Base-by-base conservation (phyloP, 2,329 filamentous ascomycete species). In the Fusarium pseudocircinatum region DNA sequence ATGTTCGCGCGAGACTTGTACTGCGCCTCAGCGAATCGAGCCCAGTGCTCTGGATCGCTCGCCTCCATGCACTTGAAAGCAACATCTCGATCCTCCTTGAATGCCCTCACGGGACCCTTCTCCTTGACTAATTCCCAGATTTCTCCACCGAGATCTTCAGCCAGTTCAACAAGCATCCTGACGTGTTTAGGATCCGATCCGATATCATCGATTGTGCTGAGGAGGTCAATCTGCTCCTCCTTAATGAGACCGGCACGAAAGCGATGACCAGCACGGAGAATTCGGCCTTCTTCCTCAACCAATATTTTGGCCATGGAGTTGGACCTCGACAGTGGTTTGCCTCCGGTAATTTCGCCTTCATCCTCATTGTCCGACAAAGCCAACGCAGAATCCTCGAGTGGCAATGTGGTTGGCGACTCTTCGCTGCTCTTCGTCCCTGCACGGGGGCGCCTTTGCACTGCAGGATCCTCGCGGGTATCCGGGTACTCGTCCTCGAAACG, bases 401-500 rank as follows among this genome's bases (percentile, higher is more conserved):
- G 74, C 8, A 75, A n/a, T 70, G 74, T 26, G 16, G 73, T 71
- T 2, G 74, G 76, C 12, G 77, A 47, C 44, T 78, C 77, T 26
- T 74, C 76, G 24, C 50, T 52, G 43, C 72, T 56, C 54, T 74
- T 74, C 32, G 49, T 60, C 34, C 52, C 65, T 53, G 54, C 68
- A 37, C 56, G 76, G 22, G 53, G 63, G 24, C 63, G 69, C 26
- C 50, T 67, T 46, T 63, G 68, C 14, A 57, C 67, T 13, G 40
- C 54, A 15, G 75, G 50, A 75, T 77, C 85, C 77, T 77, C 85
- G 40, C 94, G 91, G 2, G 94, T 97, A 79, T 98, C 96, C 0
- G 96, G 96, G 78, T 95, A 98, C 82, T 98, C 96, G 80, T 97
- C 93, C 81, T 98, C 96, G 80, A 98, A 99, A 34, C 96, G 93